These are phyloP conservation scores for Alternaria postmessia DNA, from an alignment of 2,329 filamentous ascomycete species.

Conservation along the genomic window DNA sequence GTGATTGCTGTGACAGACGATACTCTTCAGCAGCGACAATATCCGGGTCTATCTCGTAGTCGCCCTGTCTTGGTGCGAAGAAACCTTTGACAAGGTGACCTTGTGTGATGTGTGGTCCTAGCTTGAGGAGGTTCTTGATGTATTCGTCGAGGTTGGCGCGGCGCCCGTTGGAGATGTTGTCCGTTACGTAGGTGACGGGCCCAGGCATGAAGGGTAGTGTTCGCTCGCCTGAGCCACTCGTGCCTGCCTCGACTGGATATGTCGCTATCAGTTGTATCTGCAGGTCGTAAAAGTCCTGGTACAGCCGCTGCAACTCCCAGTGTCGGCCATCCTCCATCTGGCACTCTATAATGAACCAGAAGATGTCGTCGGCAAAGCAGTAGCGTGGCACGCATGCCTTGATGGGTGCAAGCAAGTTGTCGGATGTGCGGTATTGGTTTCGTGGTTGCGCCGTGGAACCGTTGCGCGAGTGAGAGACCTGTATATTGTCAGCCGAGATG, in stretches of 20 bases:
- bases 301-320: slow-evolving; percentile 94
- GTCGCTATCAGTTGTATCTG: slow-evolving; percentile 92
- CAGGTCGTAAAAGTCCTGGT: slow-evolving; percentile 99
- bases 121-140: slow-evolving; percentile 85
- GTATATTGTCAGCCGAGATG: slow-evolving; percentile 18
- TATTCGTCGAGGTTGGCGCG: slow-evolving; percentile 94
- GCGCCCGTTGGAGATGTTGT: slow-evolving; percentile 92
- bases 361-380: slow-evolving; percentile 96
- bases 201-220: slow-evolving; percentile 97
- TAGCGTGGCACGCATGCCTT: slow-evolving; percentile 88
- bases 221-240: slow-evolving; percentile 75
- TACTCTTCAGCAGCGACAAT: slow-evolving; percentile 72
- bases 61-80: slow-evolving; percentile 87
- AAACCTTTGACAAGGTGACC: slow-evolving; percentile 88
- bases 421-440: slow-evolving; percentile 50
- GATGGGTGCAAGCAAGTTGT: slow-evolving; percentile 74
- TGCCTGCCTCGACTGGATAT: slow-evolving; percentile 92
- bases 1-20: slow-evolving; percentile 69
- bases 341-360: slow-evolving; percentile 97
- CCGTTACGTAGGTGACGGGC: slow-evolving; percentile 97
- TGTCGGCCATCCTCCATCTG: slow-evolving; percentile 87
- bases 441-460: slow-evolving; percentile 47
- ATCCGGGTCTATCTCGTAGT: slow-evolving; percentile 88
- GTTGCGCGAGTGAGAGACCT: slow-evolving; percentile 46
- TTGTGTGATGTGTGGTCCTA: slow-evolving; percentile 83